Conservation (phyloP, 1,284 basidiomycete genomes). For the Leccinum fallax region DNA sequence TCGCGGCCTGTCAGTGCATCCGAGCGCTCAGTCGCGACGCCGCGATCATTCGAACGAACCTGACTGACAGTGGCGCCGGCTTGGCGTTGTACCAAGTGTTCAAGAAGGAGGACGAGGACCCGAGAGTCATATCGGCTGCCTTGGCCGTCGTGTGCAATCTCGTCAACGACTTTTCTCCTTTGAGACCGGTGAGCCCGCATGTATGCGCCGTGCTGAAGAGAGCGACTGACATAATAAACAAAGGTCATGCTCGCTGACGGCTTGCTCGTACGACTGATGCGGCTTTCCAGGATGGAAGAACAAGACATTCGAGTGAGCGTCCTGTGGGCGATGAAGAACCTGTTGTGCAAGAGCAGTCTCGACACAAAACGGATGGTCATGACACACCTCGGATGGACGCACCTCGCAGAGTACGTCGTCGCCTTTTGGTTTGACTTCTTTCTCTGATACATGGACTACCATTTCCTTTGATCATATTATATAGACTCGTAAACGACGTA, state of each 20-base stretch:
- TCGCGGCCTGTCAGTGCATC: slow-evolving; percentile 83
- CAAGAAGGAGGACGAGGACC: slow-evolving; percentile 59
- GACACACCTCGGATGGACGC: slow-evolving; percentile 62
- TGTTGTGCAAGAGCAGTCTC: slow-evolving; percentile 61
- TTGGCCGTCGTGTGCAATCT: slow-evolving; percentile 82
- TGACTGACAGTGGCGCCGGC: slow-evolving; percentile 82
- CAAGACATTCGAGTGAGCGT: slow-evolving; percentile 64
- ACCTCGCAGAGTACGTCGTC: slow-evolving; percentile 50
- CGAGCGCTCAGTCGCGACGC: slow-evolving; percentile 80
- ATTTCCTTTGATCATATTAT: neutral
- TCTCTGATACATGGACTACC: neutral
- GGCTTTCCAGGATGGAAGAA: slow-evolving; percentile 55
- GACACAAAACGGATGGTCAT: slow-evolving; percentile 67
- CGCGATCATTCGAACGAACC: slow-evolving; percentile 76
- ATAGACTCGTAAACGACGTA: slow-evolving; percentile 55
- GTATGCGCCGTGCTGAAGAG: neutral
- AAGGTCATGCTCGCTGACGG: slow-evolving; percentile 58
- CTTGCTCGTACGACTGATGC: slow-evolving; percentile 62
- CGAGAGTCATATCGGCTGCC: slow-evolving; percentile 72
- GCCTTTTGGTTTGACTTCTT: neutral
- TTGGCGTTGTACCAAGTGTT: slow-evolving; percentile 67
- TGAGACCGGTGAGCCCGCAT: slow-evolving; percentile 57
- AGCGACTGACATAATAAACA: neutral
- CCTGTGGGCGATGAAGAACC: slow-evolving; percentile 83
- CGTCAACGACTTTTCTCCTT: slow-evolving; percentile 83